phyloP scores from a whole-genome alignment of 1,284 basidiomycete species.

The Sanghuangporus baumii region DNA sequence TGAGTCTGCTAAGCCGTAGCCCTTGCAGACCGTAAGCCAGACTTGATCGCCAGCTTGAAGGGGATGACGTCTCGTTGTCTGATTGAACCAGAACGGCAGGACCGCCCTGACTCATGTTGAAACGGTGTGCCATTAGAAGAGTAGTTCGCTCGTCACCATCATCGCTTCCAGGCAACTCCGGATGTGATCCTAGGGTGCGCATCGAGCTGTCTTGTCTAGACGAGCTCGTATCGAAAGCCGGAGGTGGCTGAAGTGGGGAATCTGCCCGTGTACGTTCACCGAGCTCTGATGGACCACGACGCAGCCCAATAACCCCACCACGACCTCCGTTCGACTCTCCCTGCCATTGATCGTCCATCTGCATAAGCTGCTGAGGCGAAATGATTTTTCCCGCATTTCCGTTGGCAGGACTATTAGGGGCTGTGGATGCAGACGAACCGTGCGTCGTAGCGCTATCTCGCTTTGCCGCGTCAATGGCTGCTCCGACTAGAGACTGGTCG shows the following conservation, averaged over 20 bases:
- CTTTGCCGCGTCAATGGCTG: constrained; percentile 5
- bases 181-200: constrained; percentile 10
- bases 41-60: constrained; percentile 14
- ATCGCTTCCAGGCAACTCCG: constrained; percentile 4
- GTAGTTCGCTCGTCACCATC: constrained; percentile 21
- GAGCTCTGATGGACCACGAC: constrained; percentile 12
- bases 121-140: constrained; percentile 19
- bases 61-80: not conserved
- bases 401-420: not conserved
- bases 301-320: not conserved
- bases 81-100: constrained; percentile 3
- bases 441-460: constrained; percentile 16
- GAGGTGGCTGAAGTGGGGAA: constrained; percentile 16
- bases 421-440: constrained; percentile 9
- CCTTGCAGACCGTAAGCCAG: constrained; percentile 14
- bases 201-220: constrained; percentile 3
- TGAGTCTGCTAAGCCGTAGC: constrained; percentile 18
- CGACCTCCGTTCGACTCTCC: constrained; percentile 4
- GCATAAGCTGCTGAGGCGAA: constrained; percentile 9
- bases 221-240: not conserved
- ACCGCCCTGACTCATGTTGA: constrained; percentile 16
- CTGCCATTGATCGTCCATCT: constrained; percentile 16
- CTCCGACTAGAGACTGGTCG: constrained; percentile 12
- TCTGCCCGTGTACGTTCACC: constrained; percentile 10
- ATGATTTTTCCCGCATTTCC: constrained; percentile 12